Evolutionary conservation across 2,329 filamentous ascomycete genomes (phyloP), one percentile per base, ranked within the genome.

Genomic region (Fusarium chuoi): DNA sequence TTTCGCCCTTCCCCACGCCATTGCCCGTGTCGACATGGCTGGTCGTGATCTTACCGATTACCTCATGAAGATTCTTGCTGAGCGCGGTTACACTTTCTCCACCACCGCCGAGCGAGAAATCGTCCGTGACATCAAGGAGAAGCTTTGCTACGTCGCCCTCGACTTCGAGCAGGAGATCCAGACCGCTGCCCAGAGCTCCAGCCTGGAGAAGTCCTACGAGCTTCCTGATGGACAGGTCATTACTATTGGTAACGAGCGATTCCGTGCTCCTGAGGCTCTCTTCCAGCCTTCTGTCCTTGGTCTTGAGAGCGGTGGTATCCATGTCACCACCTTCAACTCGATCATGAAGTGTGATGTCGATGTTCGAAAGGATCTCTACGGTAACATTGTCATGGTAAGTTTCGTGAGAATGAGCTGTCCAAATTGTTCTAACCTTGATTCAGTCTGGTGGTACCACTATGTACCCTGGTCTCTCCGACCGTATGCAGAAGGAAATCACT

Each of bases 271-370:
- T 80, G 96, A 99, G 90, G 96, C 96, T 87, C 94, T 99, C 82
- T 99, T 99, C 95, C 94, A 98, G 91, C 96, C 96, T 84, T 96
- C 93, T 79, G 96, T 98, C 81, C 90, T 99, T 81, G 96, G 96
- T 92, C 95, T 98, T 83, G 96, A 99, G 89, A 95, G 92, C 86
- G 96, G 96, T 84, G 96, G 96, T 88, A 98, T 99, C 88, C 96
- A 98, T 89, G 95, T 98, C 85, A 98, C 96, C 85, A 98, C 96
- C 82, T 98, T 98, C 94, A 98, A 98, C 93, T 98, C 96, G 83
- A 98, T 99, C 93, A 98, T 98, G 95, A 99, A 99, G 94, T 98
- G 96, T 87, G 96, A 99, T 88, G 95, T 99, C 87, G 96, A 99
- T 87, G 96, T 99, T 88, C 94, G 96, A 90, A 98, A 98, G 93